These are phyloP conservation scores for Vigna trinervia DNA, from an alignment of 306 rosid species.

Conservation along the genomic window DNA sequence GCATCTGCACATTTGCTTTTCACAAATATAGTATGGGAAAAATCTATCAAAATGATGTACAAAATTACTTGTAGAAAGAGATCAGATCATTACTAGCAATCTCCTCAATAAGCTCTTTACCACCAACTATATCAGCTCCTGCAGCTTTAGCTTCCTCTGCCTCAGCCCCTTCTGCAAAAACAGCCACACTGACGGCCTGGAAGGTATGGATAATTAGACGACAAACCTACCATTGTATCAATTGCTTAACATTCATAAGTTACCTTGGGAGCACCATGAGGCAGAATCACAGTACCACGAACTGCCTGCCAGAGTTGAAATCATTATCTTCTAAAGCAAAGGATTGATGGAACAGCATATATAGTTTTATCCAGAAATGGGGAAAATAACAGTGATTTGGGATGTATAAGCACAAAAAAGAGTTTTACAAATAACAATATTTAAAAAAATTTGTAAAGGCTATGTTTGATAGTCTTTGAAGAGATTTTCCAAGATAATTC, in stretches of 20 bases:
- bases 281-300: constrained; percentile 91
- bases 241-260: constrained; percentile 26
- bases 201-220: constrained; percentile 51
- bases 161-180: constrained; percentile 96
- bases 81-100: constrained; percentile 76
- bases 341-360: constrained; percentile 1
- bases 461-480: neutral
- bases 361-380: neutral
- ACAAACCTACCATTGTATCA: constrained; percentile 43
- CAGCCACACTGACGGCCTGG: constrained; percentile 93
- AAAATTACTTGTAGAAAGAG: constrained; percentile 43
- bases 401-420: constrained; percentile 9
- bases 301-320: constrained; percentile 80
- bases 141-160: constrained; percentile 99
- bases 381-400: neutral
- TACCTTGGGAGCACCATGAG: constrained; percentile 97
- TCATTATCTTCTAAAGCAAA: constrained; percentile 41
- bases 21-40: constrained; percentile 21
- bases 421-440: neutral
- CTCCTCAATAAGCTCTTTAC: constrained; percentile 87
- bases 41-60: constrained; percentile 7
- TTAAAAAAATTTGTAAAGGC: neutral
- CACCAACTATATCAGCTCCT: constrained; percentile 99
- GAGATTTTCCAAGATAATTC: neutral
- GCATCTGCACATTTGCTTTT: constrained; percentile 13